Conservation (phyloP, 129 eudicot species). For the Tanacetum coccineum region DNA sequence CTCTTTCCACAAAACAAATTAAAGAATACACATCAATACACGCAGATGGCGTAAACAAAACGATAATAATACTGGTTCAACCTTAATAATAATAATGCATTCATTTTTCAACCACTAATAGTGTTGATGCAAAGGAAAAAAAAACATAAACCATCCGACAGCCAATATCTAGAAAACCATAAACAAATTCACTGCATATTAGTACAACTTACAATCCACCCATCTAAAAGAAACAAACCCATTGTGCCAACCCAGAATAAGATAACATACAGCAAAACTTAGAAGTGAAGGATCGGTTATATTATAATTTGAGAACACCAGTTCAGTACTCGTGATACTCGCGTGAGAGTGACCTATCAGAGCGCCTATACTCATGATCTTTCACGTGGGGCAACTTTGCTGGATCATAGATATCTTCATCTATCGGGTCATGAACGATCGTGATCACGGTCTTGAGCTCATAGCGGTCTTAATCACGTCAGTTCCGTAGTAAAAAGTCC, state of each 20-base stretch:
- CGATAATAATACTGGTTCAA: no score
- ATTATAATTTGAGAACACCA: not conserved
- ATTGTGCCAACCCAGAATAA: not conserved
- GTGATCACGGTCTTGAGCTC: conserved; percentile 48
- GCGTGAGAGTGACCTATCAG: conserved; percentile 58
- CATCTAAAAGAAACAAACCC: not conserved
- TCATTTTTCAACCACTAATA: not conserved
- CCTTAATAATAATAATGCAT: no score
- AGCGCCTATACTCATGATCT: conserved; percentile 50
- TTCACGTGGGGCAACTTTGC: conserved; percentile 48
- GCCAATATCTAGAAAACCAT: not conserved
- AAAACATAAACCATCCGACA: not conserved
- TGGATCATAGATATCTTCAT: conserved; percentile 62
- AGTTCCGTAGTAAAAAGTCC: conserved; percentile 35
- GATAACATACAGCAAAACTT: conserved; percentile 2
- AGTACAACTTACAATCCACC: not conserved
- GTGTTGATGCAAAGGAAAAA: not conserved
- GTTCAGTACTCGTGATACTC: conserved; percentile 34
- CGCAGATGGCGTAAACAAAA: no score
- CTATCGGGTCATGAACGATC: conserved; percentile 79
- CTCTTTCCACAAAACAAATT: no score
- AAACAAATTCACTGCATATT: not conserved
- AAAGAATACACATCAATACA: no score
- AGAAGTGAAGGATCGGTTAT: not conserved
- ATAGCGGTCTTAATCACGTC: conserved; percentile 48